phyloP scores from a whole-genome alignment of 2,329 filamentous ascomycete genomes.

The Drechslerella dactyloides region DNA sequence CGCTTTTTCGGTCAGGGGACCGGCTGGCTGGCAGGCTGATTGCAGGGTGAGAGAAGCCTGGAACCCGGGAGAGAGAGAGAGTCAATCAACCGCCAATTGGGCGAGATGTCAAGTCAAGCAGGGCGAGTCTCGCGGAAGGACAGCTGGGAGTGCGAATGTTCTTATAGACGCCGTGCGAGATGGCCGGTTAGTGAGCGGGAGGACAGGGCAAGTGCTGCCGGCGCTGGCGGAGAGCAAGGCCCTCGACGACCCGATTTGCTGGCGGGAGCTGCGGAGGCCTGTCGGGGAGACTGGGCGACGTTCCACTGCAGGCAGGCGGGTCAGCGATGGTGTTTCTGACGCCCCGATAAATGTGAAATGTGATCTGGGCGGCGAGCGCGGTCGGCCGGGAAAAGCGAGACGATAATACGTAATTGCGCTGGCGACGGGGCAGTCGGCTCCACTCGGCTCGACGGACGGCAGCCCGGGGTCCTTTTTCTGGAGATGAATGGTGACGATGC shows the following conservation, averaged over 20 bases:
- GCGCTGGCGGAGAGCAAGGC: background rate
- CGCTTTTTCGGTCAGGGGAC: slow-evolving; percentile 29
- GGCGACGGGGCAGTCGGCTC: background rate
- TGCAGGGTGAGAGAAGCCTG: slow-evolving; percentile 18
- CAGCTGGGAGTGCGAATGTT: no score
- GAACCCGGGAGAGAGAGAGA: background rate
- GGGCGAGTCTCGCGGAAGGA: slow-evolving; percentile 5
- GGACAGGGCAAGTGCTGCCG: background rate
- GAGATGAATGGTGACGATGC: background rate
- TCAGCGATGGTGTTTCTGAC: background rate
- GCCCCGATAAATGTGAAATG: no score
- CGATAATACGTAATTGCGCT: slow-evolving; percentile 26
- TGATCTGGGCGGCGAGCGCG: slow-evolving; percentile 18
- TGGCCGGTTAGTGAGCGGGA: background rate
- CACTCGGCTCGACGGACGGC: slow-evolving; percentile 7
- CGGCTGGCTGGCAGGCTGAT: slow-evolving; percentile 42
- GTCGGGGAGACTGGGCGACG: background rate
- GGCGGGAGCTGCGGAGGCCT: background rate
- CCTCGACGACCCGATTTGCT: slow-evolving; percentile 1
- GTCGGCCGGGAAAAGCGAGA: slow-evolving; percentile 22
- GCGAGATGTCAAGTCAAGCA: background rate
- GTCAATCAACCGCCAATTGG: background rate
- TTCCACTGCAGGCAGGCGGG: background rate
- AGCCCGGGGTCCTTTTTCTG: background rate
- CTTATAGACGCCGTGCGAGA: background rate